A percentile compares a stretch with the other conserved stretches of the same genome.
Evolutionary conservation across 176 grass and related monocot species (phyloP).

Genomic region (Melocanna baccifera): DNA sequence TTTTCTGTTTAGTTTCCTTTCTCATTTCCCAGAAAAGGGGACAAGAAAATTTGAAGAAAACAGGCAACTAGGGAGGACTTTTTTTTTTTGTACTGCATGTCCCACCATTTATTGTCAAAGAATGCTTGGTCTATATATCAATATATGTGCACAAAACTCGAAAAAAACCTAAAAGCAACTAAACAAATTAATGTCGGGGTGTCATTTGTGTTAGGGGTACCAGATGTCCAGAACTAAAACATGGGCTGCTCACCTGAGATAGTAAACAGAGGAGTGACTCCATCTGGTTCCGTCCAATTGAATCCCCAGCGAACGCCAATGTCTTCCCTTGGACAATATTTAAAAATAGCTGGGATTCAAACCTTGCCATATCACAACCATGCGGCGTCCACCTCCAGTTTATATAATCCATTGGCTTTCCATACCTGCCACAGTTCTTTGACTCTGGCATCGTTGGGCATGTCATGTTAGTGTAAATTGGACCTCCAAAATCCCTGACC

Average conservation of each 20-base stretch:
- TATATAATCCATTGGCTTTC: conserved; percentile 55
- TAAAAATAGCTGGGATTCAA: conserved; percentile 51
- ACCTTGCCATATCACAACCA: conserved; percentile 47
- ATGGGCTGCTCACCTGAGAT: conserved; percentile 35
- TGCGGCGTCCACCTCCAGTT: conserved; percentile 63
- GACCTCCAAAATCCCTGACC: conserved; percentile 39
- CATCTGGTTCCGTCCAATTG: conserved; percentile 67
- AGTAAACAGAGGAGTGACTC: conserved; percentile 68
- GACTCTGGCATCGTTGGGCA: conserved; percentile 47
- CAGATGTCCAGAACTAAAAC: not conserved
- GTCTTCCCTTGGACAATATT: conserved; percentile 43
- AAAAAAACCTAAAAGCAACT: not conserved
- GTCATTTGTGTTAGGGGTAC: not conserved
- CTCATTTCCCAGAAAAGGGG: too few relatives aligned
- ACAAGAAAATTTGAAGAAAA: too few relatives aligned
- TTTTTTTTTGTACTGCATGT: not conserved
- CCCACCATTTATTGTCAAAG: not conserved
- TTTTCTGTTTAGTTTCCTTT: not conserved
- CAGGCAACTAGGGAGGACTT: too few relatives aligned
- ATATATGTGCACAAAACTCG: not conserved
- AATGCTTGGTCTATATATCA: not conserved
- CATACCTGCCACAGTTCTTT: conserved; percentile 60
- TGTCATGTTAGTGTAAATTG: conserved; percentile 47
- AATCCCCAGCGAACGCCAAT: conserved; percentile 63
- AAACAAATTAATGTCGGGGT: not conserved